Evolutionary conservation across 148 eudicot species (phyloP), one percentile per base, ranked within the genome.

Genomic region (Polygonum aviculare): DNA sequence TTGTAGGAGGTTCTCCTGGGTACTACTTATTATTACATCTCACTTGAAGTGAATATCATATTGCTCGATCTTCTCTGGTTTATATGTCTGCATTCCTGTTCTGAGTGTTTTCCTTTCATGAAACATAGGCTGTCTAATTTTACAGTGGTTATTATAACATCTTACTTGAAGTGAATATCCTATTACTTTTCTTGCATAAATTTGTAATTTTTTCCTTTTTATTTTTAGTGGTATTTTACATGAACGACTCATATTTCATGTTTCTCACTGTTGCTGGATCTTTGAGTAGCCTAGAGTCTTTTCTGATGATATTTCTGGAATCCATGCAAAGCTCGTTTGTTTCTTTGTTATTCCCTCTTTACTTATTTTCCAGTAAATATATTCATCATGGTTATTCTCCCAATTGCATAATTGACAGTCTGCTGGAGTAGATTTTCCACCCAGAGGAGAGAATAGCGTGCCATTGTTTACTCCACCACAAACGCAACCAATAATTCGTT

Each of bases 381-480:
- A n/a, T 51, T 51, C 18, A 51, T 4, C 12, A 2, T 44, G 7
- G 3, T 57, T 7, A 33, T 67, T 16, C 44, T 67, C 33, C 4
- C 45, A 72, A 40, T 45, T 72, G 75, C 44, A 60, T 72, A 57
- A 72, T 65, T 80, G 40, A 16, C 89, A 94, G 98, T 83, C 92
- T 82, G 87, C 87, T 50, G 97, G 98, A 41, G 85, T 92, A 79
- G 83, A 77, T 12, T 94, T 94, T 74, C 98, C 98, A 69, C 98
- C 97, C 31, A 84, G 87, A 72, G 95, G 81, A 82, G 98, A 89
- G 80, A 90, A 88, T 77, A 80, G 85, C 78, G 96, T 90, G 47
- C 96, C 96, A 31, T 57, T 92, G 78, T 94, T 94, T 82, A 92
- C 98, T 60, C 97, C 98, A 76, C 93, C 96, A 44, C 97, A 94